Base-by-base conservation (phyloP, 306 rosid genomes). In the Argentina anserina region DNA sequence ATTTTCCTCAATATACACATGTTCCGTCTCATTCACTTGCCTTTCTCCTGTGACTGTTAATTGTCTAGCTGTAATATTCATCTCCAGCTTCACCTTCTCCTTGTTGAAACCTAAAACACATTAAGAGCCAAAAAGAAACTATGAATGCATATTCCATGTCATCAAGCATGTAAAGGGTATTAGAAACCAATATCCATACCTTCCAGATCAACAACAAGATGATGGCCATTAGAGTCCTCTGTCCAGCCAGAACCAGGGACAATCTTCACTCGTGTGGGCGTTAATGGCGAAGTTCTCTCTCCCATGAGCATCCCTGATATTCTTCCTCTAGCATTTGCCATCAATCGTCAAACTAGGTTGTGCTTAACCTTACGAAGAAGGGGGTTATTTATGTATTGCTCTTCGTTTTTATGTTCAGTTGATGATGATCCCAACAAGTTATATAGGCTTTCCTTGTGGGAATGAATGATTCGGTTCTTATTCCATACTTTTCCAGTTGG, bases 201-300 rank as follows among this genome's bases (percentile, higher is more conserved):
- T 47, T 91, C 93, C 73, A 92, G 92, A 85, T 86, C 90, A 59
- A 92, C 85, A 6, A 87, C 41, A 65, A 92, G 92, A 76, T 83
- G 83, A 79, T 85, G 93, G 47, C 71, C 82, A 0, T 81, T 18
- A 59, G 82, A 74, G 73, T 87, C 93, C 73, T 86, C 86, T 39
- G 86, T 68, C 92, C 97, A 87, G 28, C 65, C 89, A 29, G 84
- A 85, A 73, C 28, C 72, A 36, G 97, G 96, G 3, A 70, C 83
- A 31, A 80, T 72, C 77, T 79, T 71, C 78, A 87, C 86, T 21
- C 69, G 46, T 18, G 15, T 39, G 31, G 40, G 67, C 18, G 55
- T 58, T 4, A 47, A 10, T 8, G 34, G 8, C 0, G 75, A 20
- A 7, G 13, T 6, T 40, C 28, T 26, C 55, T 46, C 79, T 50